Conservation (phyloP, 305 asterid species). For the Solanum hybrid region DNA sequence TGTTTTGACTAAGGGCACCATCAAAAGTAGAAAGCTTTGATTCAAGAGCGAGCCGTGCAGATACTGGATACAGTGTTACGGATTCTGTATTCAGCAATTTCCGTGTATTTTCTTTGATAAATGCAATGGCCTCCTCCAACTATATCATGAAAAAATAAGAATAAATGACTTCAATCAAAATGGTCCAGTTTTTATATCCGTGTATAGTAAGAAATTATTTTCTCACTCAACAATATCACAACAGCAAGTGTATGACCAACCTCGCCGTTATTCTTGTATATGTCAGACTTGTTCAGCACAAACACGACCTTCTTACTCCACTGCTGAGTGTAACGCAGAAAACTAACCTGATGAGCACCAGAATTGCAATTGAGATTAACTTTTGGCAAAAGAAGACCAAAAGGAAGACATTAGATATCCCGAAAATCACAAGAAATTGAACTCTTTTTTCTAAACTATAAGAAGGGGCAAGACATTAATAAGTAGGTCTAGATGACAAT, state of each 20-base stretch:
- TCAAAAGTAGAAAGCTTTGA: slow-evolving; percentile 55
- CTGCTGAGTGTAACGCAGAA: slow-evolving; percentile 91
- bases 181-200: background rate
- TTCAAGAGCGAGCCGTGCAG: slow-evolving; percentile 88
- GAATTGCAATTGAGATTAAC: slow-evolving; percentile 12
- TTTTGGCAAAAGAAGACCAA: slow-evolving; percentile 7
- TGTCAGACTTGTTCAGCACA: slow-evolving; percentile 86
- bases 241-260: slow-evolving; percentile 27
- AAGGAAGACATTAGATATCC: background rate
- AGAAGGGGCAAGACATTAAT: background rate
- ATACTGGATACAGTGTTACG: slow-evolving; percentile 66
- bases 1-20: slow-evolving; percentile 24
- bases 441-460: background rate
- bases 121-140: slow-evolving; percentile 79
- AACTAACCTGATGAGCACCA: slow-evolving; percentile 54
- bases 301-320: slow-evolving; percentile 90
- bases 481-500: background rate
- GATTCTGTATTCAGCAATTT: slow-evolving; percentile 70
- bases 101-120: slow-evolving; percentile 67
- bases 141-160: slow-evolving; percentile 25
- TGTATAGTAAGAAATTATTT: slow-evolving; percentile 1
- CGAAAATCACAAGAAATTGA: background rate
- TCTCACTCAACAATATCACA: background rate
- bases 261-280: slow-evolving; percentile 63
- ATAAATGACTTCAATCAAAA: slow-evolving; percentile 15